Evolutionary conservation across 768 basidiomycete genomes (phyloP), one percentile per base, ranked within the genome.

Genomic region (Epithele typhae): DNA sequence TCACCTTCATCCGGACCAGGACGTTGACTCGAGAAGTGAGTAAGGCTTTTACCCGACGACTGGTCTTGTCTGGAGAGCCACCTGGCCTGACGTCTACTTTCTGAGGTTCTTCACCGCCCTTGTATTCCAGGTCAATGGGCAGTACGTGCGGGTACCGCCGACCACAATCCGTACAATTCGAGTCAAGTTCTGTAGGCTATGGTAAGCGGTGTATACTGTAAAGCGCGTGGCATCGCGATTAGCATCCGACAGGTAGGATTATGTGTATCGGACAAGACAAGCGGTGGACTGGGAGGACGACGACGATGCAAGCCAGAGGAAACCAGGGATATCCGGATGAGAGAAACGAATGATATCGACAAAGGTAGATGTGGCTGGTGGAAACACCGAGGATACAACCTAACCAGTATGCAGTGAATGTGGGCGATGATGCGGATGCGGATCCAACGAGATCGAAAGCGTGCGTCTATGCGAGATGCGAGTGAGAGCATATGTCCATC

Each of bases 191-290:
- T 37, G 46, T 25, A 43, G 37, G 46, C 25, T 43, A 47, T 27
- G 36, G 44, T 21, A 38, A 37, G 15, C 24, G 25, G 33, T 18
- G 48, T 50, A 40, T 53, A 51, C 49, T 39, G 40, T 46, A 41
- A 23, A n/a, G n/a, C n/a, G n/a, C n/a, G n/a, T n/a, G 48, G 45
- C 34, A 37, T 44, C 48, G 42, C 43, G 51, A 58, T 58, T 54
- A 58, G 51, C 45, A 48, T 40, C 40, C 19, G 45, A 46, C 47
- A 45, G 33, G 40, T 43, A 49, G 34, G 43, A 21, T 22, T 53
- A 39, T 40, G 36, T 23, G 33, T 47, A 48, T 38, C 21, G 22
- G 25, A 45, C 46, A 40, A 43, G 40, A 39, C 27, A 23, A 49
- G 37, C 35, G 45, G 35, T 45, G 17, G 46, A 43, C 14, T 34